Conservation (phyloP, 805 yeast genomes). For the Candida berthetii region DNA sequence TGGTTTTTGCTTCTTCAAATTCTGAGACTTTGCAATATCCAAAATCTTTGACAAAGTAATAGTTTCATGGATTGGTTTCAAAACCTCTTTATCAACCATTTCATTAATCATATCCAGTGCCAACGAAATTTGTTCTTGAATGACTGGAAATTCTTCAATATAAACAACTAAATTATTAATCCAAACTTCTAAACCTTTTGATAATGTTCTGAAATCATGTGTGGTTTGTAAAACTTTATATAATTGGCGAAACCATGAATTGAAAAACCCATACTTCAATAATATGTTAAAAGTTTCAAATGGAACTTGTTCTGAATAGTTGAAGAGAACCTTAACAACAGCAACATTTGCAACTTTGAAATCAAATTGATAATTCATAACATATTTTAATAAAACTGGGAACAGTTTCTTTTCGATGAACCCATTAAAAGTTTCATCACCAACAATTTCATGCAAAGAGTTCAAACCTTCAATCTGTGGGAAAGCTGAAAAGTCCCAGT, state of each 20-base stretch:
- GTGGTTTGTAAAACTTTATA: slow-evolving; percentile 3
- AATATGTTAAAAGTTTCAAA: slow-evolving; percentile 14
- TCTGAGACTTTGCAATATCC: background rate
- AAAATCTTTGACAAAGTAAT: background rate
- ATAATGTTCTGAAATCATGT: slow-evolving; percentile 12
- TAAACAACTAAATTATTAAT: slow-evolving; percentile 15
- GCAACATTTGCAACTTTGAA: slow-evolving; percentile 12
- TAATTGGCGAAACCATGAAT: slow-evolving; percentile 16
- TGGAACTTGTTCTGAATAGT: slow-evolving; percentile 19
- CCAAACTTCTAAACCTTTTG: slow-evolving; percentile 27
- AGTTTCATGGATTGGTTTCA: slow-evolving; percentile 7
- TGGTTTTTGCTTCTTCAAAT: background rate
- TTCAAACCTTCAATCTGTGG: slow-evolving; percentile 14
- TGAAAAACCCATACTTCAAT: slow-evolving; percentile 28
- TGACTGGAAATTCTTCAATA: slow-evolving; percentile 5
- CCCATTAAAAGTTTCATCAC: slow-evolving; percentile 13
- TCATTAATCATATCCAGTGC: slow-evolving; percentile 26
- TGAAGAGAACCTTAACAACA: slow-evolving; percentile 11
- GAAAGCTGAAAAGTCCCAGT: slow-evolving; percentile 9
- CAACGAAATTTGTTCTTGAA: slow-evolving; percentile 9
- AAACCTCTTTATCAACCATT: slow-evolving; percentile 14
- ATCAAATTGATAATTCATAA: background rate
- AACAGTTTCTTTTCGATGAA: slow-evolving; percentile 13
- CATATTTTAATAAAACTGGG: slow-evolving; percentile 13
- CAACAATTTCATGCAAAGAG: slow-evolving; percentile 27